Evolutionary conservation across 2,329 filamentous ascomycete species (phyloP).

Genomic region (Orbilia oligospora): DNA sequence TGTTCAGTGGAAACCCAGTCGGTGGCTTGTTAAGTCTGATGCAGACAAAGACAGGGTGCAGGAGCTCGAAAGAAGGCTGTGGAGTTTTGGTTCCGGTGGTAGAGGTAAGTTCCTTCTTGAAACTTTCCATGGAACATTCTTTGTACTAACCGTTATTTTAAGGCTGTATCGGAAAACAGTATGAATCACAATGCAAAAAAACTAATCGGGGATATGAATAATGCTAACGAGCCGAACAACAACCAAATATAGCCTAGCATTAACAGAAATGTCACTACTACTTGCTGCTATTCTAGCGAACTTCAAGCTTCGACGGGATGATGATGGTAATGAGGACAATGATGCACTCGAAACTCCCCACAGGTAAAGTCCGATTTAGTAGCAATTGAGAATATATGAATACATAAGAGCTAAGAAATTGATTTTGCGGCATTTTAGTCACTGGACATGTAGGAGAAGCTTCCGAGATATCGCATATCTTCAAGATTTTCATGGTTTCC

Average conservation of each 20-base stretch:
- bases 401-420: not conserved
- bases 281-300: constrained; percentile 46
- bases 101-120: constrained; percentile 43
- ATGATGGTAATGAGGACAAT: no score
- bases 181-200: constrained; percentile 20
- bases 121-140: constrained; percentile 40
- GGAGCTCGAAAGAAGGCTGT: constrained; percentile 59
- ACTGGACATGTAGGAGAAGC: constrained; percentile 54
- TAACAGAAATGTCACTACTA: constrained; percentile 47
- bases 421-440: constrained; percentile 51
- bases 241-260: constrained; percentile 34
- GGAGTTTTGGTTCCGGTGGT: constrained; percentile 60
- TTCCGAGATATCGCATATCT: constrained; percentile 61
- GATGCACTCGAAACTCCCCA: not conserved
- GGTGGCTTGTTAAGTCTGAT: constrained; percentile 47
- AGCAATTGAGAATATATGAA: not conserved
- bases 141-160: constrained; percentile 37
- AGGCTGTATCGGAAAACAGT: constrained; percentile 62
- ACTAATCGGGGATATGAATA: constrained; percentile 6
- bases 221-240: not conserved
- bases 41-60: constrained; percentile 50
- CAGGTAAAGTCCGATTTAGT: not conserved
- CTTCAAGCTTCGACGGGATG: constrained; percentile 41
- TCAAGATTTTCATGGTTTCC: constrained; percentile 48
- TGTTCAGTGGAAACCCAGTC: constrained; percentile 40